Percentiles rank a stretch among this genome's conserved stretches.
These are phyloP conservation scores for Coemansia sp. DNA, from an alignment of 192 early-diverging fungal genomes.

Conservation along the genomic window DNA sequence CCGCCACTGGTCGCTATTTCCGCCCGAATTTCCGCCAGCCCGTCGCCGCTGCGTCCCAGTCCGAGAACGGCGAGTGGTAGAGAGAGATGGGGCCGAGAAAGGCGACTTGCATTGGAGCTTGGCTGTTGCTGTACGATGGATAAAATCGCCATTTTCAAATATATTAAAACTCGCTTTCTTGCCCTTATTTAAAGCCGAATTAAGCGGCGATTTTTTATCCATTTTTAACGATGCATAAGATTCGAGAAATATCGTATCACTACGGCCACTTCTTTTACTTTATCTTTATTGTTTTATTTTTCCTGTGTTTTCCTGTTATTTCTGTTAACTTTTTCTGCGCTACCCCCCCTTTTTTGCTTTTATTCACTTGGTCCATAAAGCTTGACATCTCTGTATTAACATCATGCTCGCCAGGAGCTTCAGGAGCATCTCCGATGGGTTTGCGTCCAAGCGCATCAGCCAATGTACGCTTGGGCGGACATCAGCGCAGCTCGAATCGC, in stretches of 20 bases:
- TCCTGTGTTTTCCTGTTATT: too few relatives aligned
- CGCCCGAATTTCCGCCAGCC: conserved; percentile 54
- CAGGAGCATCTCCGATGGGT: neutral
- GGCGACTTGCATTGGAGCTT: too few relatives aligned
- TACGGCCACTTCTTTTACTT: too few relatives aligned
- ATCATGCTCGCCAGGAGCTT: neutral
- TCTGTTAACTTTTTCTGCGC: neutral
- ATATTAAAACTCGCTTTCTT: too few relatives aligned
- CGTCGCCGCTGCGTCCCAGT: conserved; percentile 22
- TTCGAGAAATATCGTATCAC: too few relatives aligned
- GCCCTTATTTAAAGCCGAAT: too few relatives aligned
- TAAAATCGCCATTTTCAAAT: too few relatives aligned
- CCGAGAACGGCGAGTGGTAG: conserved; percentile 40
- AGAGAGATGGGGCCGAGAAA: too few relatives aligned
- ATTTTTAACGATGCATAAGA: too few relatives aligned
- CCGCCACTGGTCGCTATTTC: conserved; percentile 56
- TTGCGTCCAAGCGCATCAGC: conserved; percentile 15
- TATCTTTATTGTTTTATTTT: too few relatives aligned
- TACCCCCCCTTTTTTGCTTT: neutral
- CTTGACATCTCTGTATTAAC: neutral
- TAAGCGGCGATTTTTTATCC: too few relatives aligned
- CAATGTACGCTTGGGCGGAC: conserved; percentile 35
- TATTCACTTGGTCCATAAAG: neutral
- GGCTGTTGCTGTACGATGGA: too few relatives aligned
- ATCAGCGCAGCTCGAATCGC: conserved; percentile 17